Percentiles rank a stretch among this genome's conserved stretches.
Evolutionary conservation across 805 yeast species (phyloP).

Genomic region (Citeromyces nyonsensis): DNA sequence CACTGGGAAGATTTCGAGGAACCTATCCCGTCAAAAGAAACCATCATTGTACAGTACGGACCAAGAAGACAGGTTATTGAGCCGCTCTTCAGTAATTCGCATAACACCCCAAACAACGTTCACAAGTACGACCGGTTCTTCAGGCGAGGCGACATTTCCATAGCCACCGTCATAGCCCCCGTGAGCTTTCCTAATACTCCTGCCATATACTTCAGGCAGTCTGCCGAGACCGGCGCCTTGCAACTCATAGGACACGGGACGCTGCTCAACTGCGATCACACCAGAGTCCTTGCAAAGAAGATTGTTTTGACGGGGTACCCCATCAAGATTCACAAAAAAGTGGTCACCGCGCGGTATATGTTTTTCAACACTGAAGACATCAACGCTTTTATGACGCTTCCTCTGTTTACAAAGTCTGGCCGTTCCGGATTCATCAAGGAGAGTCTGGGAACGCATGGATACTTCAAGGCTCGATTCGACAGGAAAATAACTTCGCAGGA

Average conservation of each 20-base stretch:
- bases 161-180: slow-evolving; percentile 85
- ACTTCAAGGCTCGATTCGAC: slow-evolving; percentile 91
- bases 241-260: slow-evolving; percentile 84
- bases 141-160: slow-evolving; percentile 57
- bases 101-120: slow-evolving; percentile 70
- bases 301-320: slow-evolving; percentile 88
- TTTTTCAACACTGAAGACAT: slow-evolving; percentile 88
- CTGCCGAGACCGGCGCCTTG: slow-evolving; percentile 24
- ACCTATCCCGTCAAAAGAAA: slow-evolving; percentile 75
- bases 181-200: slow-evolving; percentile 75
- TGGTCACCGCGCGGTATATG: slow-evolving; percentile 92
- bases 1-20: slow-evolving; percentile 84
- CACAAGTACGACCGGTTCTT: slow-evolving; percentile 75
- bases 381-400: slow-evolving; percentile 78
- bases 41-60: slow-evolving; percentile 81
- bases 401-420: slow-evolving; percentile 85
- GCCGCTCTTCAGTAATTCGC: slow-evolving; percentile 72
- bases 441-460: slow-evolving; percentile 95
- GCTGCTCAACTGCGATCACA: slow-evolving; percentile 72
- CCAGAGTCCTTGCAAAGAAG: slow-evolving; percentile 77
- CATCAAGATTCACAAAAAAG: slow-evolving; percentile 82
- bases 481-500: slow-evolving; percentile 86
- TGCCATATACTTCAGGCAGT: slow-evolving; percentile 61
- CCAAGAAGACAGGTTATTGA: slow-evolving; percentile 72
- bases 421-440: slow-evolving; percentile 92